phyloP scores from a whole-genome alignment of 2,329 filamentous ascomycete genomes.

The Aureobasidium melanogenum region DNA sequence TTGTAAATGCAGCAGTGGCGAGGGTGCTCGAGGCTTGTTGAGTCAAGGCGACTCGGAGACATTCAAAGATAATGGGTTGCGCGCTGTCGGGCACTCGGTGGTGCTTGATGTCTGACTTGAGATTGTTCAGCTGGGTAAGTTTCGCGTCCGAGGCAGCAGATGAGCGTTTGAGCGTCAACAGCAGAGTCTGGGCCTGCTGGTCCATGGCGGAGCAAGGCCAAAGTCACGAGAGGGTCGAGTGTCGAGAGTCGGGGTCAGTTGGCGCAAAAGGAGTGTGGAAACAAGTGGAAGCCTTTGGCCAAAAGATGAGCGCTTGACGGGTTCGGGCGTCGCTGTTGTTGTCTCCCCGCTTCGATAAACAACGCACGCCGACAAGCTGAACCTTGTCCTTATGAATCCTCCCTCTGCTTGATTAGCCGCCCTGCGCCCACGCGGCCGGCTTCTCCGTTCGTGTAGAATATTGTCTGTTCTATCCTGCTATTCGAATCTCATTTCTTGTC shows the following conservation, averaged over 20 bases:
- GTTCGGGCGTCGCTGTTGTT: conserved; percentile 1
- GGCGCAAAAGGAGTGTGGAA: neutral
- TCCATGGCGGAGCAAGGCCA: conserved; percentile 38
- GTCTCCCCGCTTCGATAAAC: conserved; percentile 7
- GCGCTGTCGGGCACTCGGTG: conserved; percentile 72
- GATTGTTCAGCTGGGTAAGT: conserved; percentile 56
- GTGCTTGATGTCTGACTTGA: conserved; percentile 85
- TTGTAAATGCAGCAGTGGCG: conserved; percentile 75
- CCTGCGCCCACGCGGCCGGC: neutral
- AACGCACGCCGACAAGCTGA: neutral
- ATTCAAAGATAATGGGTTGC: conserved; percentile 71
- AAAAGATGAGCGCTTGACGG: neutral
- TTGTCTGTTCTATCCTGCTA: neutral
- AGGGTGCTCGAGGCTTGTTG: conserved; percentile 66
- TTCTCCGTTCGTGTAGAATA: neutral
- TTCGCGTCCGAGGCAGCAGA: conserved; percentile 62
- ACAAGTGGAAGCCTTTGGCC: neutral
- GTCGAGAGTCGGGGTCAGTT: neutral
- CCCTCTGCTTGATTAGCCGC: conserved; percentile 9
- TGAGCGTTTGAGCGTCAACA: conserved; percentile 48
- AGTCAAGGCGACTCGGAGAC: conserved; percentile 63
- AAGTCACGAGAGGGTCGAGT: neutral
- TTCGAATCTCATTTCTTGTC: neutral
- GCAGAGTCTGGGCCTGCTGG: conserved; percentile 44
- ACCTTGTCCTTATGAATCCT: neutral